phyloP scores from a whole-genome alignment of 139 green algal species.

The Chlamydomonas eustigma region DNA sequence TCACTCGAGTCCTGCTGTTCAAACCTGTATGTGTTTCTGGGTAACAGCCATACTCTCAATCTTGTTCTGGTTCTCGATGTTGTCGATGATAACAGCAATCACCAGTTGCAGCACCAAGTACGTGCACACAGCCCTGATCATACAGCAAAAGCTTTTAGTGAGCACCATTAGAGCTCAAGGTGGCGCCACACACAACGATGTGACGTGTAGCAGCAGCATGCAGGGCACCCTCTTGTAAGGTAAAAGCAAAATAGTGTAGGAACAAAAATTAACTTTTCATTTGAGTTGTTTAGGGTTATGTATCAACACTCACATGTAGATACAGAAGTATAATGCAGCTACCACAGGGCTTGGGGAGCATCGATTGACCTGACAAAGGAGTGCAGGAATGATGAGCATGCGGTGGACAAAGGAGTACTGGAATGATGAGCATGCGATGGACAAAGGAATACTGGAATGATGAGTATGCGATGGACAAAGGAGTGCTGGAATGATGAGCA shows the following conservation, averaged over 20 bases:
- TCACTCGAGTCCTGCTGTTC: neutral
- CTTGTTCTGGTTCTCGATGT: slow-evolving; percentile 8
- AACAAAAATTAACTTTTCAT: too few relatives aligned
- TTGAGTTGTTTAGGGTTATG: too few relatives aligned
- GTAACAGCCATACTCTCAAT: slow-evolving; percentile 14
- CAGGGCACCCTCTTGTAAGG: neutral
- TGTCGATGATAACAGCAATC: slow-evolving; percentile 23
- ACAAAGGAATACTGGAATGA: neutral
- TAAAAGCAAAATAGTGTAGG: too few relatives aligned
- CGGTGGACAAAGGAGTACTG: neutral
- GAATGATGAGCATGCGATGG: neutral
- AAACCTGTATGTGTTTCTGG: slow-evolving; percentile 1
- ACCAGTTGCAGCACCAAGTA: slow-evolving; percentile 17
- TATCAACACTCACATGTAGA: slow-evolving; percentile 25
- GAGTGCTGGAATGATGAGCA: neutral
- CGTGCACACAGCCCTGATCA: neutral
- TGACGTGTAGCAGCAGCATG: neutral
- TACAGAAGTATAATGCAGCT: slow-evolving; percentile 24
- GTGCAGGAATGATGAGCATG: neutral
- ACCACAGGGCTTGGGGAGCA: slow-evolving; percentile 17
- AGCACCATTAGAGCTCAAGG: neutral
- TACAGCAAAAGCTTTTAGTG: neutral
- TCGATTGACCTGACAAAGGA: neutral
- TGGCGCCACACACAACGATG: neutral
- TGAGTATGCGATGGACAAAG: neutral